Percentiles rank a stretch among this genome's conserved stretches.
Conservation (phyloP, 495 filamentous ascomycete genomes). For the Sordaria brevicollis region DNA sequence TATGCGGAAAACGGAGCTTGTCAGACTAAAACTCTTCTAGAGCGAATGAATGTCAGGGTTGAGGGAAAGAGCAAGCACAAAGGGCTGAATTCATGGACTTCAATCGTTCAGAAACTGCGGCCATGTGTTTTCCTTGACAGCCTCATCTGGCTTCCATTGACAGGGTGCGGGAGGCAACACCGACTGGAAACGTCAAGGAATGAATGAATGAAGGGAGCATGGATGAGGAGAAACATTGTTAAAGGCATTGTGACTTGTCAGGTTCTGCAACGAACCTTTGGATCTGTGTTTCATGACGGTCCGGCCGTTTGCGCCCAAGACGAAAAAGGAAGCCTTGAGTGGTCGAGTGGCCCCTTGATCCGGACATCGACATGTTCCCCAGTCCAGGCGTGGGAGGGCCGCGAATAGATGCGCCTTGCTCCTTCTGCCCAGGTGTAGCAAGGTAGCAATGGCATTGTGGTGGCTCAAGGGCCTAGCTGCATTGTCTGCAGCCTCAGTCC, state of each 20-base stretch:
- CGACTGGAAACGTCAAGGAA: background rate
- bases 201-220: background rate
- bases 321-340: background rate
- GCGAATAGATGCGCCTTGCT: background rate
- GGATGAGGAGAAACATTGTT: conserved; percentile 1
- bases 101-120: background rate
- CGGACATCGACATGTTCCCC: conserved; percentile 17
- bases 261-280: conserved; percentile 9
- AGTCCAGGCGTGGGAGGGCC: background rate
- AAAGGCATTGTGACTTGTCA: conserved; percentile 9
- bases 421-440: background rate
- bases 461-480: background rate
- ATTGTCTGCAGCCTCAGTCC: background rate
- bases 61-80: background rate
- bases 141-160: conserved; percentile 2
- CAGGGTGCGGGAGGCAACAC: background rate
- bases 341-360: conserved; percentile 7
- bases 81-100: background rate
- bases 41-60: background rate
- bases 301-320: conserved; percentile 14
- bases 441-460: background rate
- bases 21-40: conserved; percentile 6
- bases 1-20: background rate
- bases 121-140: background rate
- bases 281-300: conserved; percentile 13